phyloP scores from a whole-genome alignment of 257 asterid genomes.

The Catharanthus roseus region DNA sequence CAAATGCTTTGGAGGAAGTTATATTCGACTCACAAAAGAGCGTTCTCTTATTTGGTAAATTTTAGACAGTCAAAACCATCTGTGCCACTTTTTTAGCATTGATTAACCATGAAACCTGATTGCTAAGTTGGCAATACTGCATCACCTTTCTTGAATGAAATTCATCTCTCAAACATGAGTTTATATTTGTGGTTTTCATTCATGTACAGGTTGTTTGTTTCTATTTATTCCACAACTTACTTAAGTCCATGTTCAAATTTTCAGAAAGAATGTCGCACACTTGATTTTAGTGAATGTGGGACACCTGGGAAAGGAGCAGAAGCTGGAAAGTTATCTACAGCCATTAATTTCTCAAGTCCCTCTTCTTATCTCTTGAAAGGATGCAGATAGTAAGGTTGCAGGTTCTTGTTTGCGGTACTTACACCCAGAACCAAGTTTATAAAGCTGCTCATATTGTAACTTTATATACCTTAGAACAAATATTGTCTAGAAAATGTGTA shows the following conservation, averaged over 20 bases:
- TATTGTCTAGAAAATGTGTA: neutral
- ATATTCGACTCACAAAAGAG: neutral
- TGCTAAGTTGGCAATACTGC: neutral
- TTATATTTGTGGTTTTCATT: neutral
- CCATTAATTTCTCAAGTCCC: conserved; percentile 45
- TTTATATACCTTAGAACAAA: conserved; percentile 1
- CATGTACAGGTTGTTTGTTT: neutral
- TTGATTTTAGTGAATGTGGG: conserved; percentile 84
- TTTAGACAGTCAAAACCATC: neutral
- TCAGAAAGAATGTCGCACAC: conserved; percentile 75
- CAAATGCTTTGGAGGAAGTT: neutral
- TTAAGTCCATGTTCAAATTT: neutral
- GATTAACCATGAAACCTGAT: neutral
- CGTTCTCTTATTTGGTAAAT: neutral
- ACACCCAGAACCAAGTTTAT: conserved; percentile 5
- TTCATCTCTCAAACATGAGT: neutral
- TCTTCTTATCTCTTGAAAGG: conserved; percentile 68
- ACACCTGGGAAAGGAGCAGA: conserved; percentile 54
- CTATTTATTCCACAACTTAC: neutral
- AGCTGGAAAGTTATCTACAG: conserved; percentile 31
- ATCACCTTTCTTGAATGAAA: neutral
- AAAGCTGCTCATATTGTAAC: conserved; percentile 15
- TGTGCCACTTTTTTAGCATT: neutral
- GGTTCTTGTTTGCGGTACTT: conserved; percentile 5
- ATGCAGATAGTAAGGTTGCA: conserved; percentile 49